Evolutionary conservation across 176 grass and related monocot species (phyloP), one percentile per base, ranked within the genome.

Genomic region (Oropetium thomaeum): DNA sequence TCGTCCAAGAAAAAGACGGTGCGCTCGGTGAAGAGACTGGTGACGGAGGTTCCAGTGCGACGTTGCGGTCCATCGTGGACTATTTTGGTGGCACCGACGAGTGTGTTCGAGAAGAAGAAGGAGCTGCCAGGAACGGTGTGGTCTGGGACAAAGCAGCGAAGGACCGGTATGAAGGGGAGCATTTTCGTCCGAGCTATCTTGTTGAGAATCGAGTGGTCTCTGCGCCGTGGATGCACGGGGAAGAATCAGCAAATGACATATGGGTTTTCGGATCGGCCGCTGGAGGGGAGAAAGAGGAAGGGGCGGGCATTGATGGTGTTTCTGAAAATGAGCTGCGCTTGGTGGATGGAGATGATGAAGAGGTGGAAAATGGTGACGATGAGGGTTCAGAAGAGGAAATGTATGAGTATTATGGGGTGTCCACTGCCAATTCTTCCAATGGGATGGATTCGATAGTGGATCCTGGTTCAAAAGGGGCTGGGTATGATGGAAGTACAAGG

Each of bases 141-240:
- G 58, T 37, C 7, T 40, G 4, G 27, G 32, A 7, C 26, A 62
- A 82, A 33, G 40, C 14, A n/a, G 38, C 19, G 37, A 58, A 47
- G 13, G 58, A 49, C 4, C 11, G 32, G 78, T 58, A 76, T 13
- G 78, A 58, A 38, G 57, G 40, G 51, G n/a, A 48, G 0, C 38
- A 28, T n/a, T 77, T 53, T 53, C 58, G 37, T 30, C 66, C 47
- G 66, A 76, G 13, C 9, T 82, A 65, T 64, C 65, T 82, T 14
- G 30, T 77, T 6, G 79, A 54, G 68, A 53, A 14, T 23, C 70
- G 59, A 43, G 27, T 65, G 26, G 34, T 71, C 31, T 55, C 67
- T 33, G 78, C 87, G 55, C 87, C 87, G 12, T 89, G 84, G 91
- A 77, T 73, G 63, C 87, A 87, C 65, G 84, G 78, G 72, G 74